Evolutionary conservation across 2,329 filamentous ascomycete species (phyloP).

Genomic region (Sporothrix brasiliensis): DNA sequence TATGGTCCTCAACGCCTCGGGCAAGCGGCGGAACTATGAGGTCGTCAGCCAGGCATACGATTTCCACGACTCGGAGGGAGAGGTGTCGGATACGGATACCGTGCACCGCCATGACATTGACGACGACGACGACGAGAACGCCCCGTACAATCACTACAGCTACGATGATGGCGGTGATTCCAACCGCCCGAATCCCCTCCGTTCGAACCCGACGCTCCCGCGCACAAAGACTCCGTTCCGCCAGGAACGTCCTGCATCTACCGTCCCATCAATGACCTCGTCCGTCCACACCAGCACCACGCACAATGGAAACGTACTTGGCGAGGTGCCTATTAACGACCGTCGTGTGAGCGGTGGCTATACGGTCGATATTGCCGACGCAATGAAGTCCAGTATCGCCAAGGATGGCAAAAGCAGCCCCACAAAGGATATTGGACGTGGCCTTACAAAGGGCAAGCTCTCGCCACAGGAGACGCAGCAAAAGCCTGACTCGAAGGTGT

Average conservation of each 20-base stretch:
- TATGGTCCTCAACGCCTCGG: conserved; percentile 40
- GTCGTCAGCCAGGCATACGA: conserved; percentile 52
- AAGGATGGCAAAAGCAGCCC: not conserved
- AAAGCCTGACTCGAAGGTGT: not conserved
- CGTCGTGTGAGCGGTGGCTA: conserved; percentile 48
- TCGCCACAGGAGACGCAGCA: conserved; percentile 26
- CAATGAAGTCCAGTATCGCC: not conserved
- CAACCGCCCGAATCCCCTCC: conserved; percentile 57
- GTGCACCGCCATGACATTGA: conserved; percentile 44
- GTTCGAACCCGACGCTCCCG: conserved; percentile 50
- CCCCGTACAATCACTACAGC: conserved; percentile 38
- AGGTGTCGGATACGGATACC: conserved; percentile 44
- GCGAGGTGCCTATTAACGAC: conserved; percentile 52
- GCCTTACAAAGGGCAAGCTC: conserved; percentile 18
- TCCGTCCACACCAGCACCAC: conserved; percentile 33
- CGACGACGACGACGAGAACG: conserved; percentile 45
- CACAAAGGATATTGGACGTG: conserved; percentile 7
- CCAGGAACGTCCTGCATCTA: conserved; percentile 42
- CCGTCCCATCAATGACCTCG: conserved; percentile 33
- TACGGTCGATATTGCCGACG: conserved; percentile 33
- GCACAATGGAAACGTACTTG: conserved; percentile 42
- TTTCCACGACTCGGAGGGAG: conserved; percentile 36
- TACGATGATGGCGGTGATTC: conserved; percentile 39
- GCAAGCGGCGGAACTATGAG: conserved; percentile 50
- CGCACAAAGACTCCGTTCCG: conserved; percentile 37